A percentile compares a stretch with the other conserved stretches of the same genome.
Evolutionary conservation across 768 basidiomycete genomes (phyloP).

Genomic region (Collybia sp.): DNA sequence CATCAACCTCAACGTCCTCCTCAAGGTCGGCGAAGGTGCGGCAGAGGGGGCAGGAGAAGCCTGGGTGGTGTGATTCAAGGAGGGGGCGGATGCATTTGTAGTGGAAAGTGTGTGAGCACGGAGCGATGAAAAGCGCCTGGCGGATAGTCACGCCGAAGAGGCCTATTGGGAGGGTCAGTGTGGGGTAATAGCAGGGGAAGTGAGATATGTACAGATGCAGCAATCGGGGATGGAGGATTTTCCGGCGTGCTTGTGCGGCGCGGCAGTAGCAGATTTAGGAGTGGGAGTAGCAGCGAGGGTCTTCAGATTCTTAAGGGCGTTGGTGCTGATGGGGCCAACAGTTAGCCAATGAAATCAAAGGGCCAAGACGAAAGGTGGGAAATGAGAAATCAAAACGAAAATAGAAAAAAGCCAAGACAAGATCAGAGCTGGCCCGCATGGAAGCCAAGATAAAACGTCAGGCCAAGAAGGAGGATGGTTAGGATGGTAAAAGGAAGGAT

Average conservation of each 20-base stretch:
- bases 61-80: slow-evolving; percentile 82
- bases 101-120: slow-evolving; percentile 94
- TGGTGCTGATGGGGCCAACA: slow-evolving; percentile 38
- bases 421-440: no score
- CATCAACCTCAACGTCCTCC: slow-evolving; percentile 83
- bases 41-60: slow-evolving; percentile 94
- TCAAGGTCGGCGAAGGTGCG: slow-evolving; percentile 94
- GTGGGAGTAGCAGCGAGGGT: slow-evolving; percentile 46
- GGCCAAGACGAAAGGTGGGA: background rate
- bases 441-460: no score
- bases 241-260: slow-evolving; percentile 14
- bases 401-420: slow-evolving; percentile 6
- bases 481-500: background rate
- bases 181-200: slow-evolving; percentile 2
- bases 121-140: slow-evolving; percentile 96
- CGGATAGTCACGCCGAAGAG: slow-evolving; percentile 88
- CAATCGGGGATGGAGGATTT: slow-evolving; percentile 69
- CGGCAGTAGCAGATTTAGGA: slow-evolving; percentile 4
- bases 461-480: slow-evolving; percentile 7
- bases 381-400: background rate
- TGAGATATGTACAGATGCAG: slow-evolving; percentile 74
- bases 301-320: slow-evolving; percentile 74
- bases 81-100: slow-evolving; percentile 97
- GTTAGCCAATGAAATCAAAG: background rate
- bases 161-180: slow-evolving; percentile 19